Percentiles rank a stretch among this genome's conserved stretches.
Evolutionary conservation across 345 rosid species (phyloP).

Genomic region (Clausena lansium): DNA sequence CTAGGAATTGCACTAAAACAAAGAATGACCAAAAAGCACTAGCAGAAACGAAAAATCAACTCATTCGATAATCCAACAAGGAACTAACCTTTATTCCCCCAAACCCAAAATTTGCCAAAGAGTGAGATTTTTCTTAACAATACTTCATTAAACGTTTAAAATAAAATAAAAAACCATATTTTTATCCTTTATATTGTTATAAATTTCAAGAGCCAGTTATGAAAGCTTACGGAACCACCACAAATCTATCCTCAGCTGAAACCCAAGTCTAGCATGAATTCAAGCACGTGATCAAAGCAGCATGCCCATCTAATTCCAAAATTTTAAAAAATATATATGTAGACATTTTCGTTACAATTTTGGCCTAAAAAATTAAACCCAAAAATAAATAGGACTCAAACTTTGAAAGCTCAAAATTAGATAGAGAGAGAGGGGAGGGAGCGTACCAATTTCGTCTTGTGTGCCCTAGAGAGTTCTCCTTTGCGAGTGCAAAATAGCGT

Average conservation of each 20-base stretch:
- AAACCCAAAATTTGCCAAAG: neutral
- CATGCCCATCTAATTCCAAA: neutral
- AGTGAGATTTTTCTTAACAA: neutral
- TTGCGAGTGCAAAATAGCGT: neutral
- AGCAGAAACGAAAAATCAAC: neutral
- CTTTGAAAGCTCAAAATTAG: too few relatives aligned
- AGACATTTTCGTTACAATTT: neutral
- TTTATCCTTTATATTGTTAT: too few relatives aligned
- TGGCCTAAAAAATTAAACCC: too few relatives aligned
- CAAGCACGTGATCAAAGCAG: neutral
- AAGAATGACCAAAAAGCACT: neutral
- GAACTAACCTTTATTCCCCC: neutral
- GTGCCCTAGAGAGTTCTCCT: constrained; percentile 1
- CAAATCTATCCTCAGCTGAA: neutral
- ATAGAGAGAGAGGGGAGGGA: neutral
- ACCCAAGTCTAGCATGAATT: neutral
- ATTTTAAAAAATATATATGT: neutral
- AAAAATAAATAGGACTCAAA: too few relatives aligned
- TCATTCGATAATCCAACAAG: neutral
- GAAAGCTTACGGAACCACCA: neutral
- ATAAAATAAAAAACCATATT: neutral
- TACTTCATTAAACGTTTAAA: neutral
- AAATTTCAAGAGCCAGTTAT: too few relatives aligned
- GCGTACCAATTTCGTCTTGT: neutral
- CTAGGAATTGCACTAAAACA: neutral